These are phyloP conservation scores for Kwoniella heveanensis DNA, from an alignment of 768 basidiomycete species.

Conservation along the genomic window DNA sequence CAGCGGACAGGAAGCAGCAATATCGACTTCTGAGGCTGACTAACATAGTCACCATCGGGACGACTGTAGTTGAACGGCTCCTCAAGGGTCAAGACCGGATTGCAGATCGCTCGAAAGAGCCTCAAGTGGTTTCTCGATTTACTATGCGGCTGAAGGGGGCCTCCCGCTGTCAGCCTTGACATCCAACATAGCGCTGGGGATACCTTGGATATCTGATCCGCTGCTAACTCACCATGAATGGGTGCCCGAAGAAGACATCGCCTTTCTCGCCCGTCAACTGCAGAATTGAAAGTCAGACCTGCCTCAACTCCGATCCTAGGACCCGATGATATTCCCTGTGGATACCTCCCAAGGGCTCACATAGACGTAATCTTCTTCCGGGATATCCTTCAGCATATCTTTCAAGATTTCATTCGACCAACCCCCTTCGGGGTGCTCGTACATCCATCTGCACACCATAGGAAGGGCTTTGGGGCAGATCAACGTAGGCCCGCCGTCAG, in stretches of 20 bases:
- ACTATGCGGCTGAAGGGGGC: background rate
- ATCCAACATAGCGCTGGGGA: too few species aligned
- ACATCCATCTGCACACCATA: background rate
- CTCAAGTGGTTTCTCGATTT: conserved; percentile 1
- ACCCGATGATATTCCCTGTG: background rate
- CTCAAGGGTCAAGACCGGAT: background rate
- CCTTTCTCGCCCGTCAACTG: background rate
- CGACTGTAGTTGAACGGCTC: background rate
- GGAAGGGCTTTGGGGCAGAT: conserved; percentile 1
- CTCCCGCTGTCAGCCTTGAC: background rate
- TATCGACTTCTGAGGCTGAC: too few species aligned
- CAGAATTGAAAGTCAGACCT: background rate
- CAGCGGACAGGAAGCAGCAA: background rate
- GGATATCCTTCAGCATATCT: background rate
- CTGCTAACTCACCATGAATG: background rate
- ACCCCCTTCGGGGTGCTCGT: background rate
- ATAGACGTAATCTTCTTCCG: background rate
- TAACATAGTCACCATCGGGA: background rate
- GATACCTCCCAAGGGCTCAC: background rate
- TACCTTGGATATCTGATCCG: too few species aligned
- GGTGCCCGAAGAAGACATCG: background rate
- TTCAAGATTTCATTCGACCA: background rate
- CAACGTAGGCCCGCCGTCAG: background rate
- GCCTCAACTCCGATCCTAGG: background rate
- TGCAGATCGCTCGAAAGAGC: background rate